phyloP scores from a whole-genome alignment of 1,284 basidiomycete genomes.

The Fomitopsis pinicola region DNA sequence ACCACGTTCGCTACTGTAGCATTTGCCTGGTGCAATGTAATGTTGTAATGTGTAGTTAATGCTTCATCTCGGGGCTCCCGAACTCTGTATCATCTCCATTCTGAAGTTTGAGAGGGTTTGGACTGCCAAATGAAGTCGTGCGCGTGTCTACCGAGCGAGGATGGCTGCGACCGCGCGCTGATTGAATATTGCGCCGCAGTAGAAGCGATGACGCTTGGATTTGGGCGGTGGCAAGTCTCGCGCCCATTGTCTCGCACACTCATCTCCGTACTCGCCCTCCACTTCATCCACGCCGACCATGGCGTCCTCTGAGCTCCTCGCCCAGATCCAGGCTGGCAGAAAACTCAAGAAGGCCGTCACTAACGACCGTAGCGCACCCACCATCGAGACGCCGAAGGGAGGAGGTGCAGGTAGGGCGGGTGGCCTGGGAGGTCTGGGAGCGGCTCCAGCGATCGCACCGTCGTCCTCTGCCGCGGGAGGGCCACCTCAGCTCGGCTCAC shows the following conservation, averaged over 20 bases:
- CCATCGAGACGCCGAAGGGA: conserved; percentile 48
- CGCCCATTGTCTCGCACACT: neutral
- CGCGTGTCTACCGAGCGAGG: neutral
- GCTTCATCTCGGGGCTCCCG: no score
- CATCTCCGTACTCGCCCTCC: neutral
- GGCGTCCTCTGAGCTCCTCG: conserved; percentile 68
- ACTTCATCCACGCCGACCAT: conserved; percentile 29
- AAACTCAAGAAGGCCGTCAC: conserved; percentile 78
- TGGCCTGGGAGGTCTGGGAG: conserved; percentile 34
- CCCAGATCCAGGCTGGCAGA: conserved; percentile 78
- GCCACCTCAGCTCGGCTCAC: conserved; percentile 75
- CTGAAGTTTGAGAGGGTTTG: no score
- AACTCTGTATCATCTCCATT: no score
- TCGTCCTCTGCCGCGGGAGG: conserved; percentile 39
- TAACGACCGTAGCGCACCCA: conserved; percentile 76
- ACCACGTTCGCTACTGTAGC: neutral
- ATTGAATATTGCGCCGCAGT: neutral
- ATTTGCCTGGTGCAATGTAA: neutral
- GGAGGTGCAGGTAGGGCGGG: conserved; percentile 38
- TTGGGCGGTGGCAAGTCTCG: neutral
- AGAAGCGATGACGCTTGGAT: neutral
- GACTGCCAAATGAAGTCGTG: no score
- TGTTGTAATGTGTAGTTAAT: neutral
- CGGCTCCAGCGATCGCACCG: conserved; percentile 34
- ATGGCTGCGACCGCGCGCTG: neutral